These are phyloP conservation scores for Aquilaria malaccensis DNA, from an alignment of 345 rosid genomes.

Conservation along the genomic window DNA sequence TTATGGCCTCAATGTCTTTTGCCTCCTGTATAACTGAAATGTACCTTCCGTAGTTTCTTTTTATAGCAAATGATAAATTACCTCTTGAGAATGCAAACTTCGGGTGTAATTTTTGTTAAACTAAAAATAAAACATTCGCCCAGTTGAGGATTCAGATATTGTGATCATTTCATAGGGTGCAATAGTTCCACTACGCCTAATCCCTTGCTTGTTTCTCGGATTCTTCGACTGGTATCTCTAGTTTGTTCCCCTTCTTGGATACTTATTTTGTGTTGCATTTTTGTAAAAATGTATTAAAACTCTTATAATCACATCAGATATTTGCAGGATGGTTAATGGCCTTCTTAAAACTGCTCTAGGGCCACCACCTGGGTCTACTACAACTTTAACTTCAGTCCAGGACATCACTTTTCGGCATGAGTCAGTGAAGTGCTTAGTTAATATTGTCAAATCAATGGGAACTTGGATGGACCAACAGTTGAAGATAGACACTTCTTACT, in stretches of 20 bases:
- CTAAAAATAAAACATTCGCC: no score
- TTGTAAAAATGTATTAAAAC: slow-evolving; percentile 53
- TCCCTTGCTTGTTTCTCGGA: no score
- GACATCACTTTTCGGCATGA: slow-evolving; percentile 85
- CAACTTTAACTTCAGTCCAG: slow-evolving; percentile 77
- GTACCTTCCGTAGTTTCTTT: no score
- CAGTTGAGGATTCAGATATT: no score
- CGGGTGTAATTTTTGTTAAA: no score
- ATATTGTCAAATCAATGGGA: slow-evolving; percentile 83
- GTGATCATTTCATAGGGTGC: no score
- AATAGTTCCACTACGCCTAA: no score
- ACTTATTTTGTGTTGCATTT: background rate
- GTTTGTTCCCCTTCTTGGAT: background rate
- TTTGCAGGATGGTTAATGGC: slow-evolving; percentile 98
- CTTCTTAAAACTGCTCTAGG: slow-evolving; percentile 93
- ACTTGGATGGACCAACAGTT: slow-evolving; percentile 91
- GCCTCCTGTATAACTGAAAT: no score
- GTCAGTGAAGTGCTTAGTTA: slow-evolving; percentile 92
- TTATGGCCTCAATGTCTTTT: no score
- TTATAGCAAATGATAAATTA: no score
- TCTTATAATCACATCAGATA: slow-evolving; percentile 91
- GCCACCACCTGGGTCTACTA: slow-evolving; percentile 85
- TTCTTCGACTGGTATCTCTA: background rate
- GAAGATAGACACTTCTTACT: slow-evolving; percentile 49
- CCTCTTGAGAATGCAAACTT: no score